Evolutionary conservation across 2,329 filamentous ascomycete species (phyloP).

Genomic region (Claviceps sp.): DNA sequence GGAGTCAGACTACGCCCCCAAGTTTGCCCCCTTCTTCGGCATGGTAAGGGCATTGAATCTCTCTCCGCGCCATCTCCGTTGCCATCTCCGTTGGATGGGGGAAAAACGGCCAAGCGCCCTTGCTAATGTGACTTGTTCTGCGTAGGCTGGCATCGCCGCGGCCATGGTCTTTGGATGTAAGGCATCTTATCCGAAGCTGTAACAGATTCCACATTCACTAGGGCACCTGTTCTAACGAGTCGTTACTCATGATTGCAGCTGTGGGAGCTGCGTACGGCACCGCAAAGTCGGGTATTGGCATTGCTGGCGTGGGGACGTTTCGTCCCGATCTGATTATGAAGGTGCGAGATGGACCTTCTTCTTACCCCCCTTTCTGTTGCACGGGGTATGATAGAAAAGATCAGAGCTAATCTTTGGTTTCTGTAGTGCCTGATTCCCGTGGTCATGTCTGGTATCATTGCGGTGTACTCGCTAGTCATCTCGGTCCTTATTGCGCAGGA

Average conservation of each 20-base stretch:
- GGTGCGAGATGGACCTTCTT: constrained; percentile 30
- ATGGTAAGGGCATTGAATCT: constrained; percentile 48
- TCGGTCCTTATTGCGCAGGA: constrained; percentile 91
- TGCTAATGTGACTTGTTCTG: not conserved
- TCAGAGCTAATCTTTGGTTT: not conserved
- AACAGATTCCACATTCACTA: no score
- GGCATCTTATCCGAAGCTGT: constrained; percentile 14
- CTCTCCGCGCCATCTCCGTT: not conserved
- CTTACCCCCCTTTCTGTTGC: not conserved
- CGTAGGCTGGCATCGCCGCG: constrained; percentile 60
- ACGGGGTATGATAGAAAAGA: not conserved
- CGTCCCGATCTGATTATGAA: constrained; percentile 86
- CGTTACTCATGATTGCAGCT: constrained; percentile 21
- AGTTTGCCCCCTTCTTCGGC: constrained; percentile 79
- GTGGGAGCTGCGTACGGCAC: constrained; percentile 75
- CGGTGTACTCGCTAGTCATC: constrained; percentile 94
- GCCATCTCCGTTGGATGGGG: not conserved
- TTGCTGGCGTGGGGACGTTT: constrained; percentile 74
- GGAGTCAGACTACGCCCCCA: constrained; percentile 53
- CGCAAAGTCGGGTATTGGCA: constrained; percentile 78
- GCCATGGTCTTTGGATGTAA: constrained; percentile 78
- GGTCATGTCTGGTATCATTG: constrained; percentile 98
- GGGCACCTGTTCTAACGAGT: constrained; percentile 5
- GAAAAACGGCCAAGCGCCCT: not conserved
- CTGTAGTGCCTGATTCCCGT: constrained; percentile 67